phyloP scores from a whole-genome alignment of 805 yeast genomes.

The Metschnikowia arizonensis region DNA sequence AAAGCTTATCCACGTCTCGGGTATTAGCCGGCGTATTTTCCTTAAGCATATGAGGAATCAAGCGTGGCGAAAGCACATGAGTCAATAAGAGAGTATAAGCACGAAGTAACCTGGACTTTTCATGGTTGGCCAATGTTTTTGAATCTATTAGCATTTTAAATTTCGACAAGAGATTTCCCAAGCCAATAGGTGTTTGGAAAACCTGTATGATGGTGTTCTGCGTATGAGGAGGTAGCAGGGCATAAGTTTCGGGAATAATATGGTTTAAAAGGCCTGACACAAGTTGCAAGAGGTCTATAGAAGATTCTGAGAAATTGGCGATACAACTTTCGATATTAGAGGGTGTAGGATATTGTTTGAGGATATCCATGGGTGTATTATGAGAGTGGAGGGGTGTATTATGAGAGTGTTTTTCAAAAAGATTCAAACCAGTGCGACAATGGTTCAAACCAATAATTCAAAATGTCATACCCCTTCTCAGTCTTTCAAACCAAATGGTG shows the following conservation, averaged over 20 bases:
- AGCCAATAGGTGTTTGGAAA: slow-evolving; percentile 26
- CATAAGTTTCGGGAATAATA: slow-evolving; percentile 33
- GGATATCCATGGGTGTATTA: slow-evolving; percentile 15
- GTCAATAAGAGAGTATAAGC: slow-evolving; percentile 15
- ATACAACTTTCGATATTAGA: slow-evolving; percentile 12
- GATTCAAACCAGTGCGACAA: too few relatives aligned
- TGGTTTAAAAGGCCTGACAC: slow-evolving; percentile 25
- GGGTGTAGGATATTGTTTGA: slow-evolving; percentile 13
- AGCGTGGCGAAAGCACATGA: slow-evolving; percentile 16
- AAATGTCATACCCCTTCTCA: too few relatives aligned
- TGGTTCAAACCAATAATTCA: too few relatives aligned
- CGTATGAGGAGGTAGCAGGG: slow-evolving; percentile 15
- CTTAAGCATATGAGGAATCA: slow-evolving; percentile 12
- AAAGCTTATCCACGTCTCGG: slow-evolving; percentile 35
- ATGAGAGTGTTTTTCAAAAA: too few relatives aligned
- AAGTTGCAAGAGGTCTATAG: slow-evolving; percentile 8
- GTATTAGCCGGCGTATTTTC: slow-evolving; percentile 11
- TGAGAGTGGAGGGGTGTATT: too few relatives aligned
- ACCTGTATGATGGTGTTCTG: slow-evolving; percentile 10
- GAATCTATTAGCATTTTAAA: slow-evolving; percentile 9
- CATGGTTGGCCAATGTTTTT: slow-evolving; percentile 13
- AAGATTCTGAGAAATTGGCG: not conserved
- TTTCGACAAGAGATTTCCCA: slow-evolving; percentile 28
- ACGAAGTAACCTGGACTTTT: slow-evolving; percentile 4
- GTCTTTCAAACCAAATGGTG: too few relatives aligned